phyloP scores from a whole-genome alignment of 2,329 filamentous ascomycete species.

The Aspergillus pseudotamarii region DNA sequence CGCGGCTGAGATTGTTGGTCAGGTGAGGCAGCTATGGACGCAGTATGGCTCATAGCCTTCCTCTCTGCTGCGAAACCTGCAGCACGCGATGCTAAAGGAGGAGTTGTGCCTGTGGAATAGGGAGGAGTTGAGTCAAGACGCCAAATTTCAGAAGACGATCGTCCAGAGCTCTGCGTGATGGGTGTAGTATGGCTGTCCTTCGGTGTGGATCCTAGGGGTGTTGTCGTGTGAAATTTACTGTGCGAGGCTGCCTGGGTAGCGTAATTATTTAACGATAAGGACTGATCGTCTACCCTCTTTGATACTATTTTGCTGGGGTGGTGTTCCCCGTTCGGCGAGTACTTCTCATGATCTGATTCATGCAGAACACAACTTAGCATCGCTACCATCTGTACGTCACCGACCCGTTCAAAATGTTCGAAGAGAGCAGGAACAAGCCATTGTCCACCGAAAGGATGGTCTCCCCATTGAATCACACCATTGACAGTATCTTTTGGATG shows the following conservation, averaged over 20 bases:
- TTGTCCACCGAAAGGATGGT: constrained; percentile 57
- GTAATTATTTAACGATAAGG: constrained; percentile 52
- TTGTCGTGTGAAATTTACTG: constrained; percentile 45
- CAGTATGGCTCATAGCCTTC: constrained; percentile 44
- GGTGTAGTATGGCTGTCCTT: constrained; percentile 35
- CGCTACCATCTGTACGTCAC: constrained; percentile 68
- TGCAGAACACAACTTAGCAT: constrained; percentile 64
- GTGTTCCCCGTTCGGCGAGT: constrained; percentile 28
- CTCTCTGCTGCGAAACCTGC: constrained; percentile 43
- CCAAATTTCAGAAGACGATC: constrained; percentile 56
- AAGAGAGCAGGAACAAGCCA: constrained; percentile 63
- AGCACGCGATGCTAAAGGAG: constrained; percentile 49
- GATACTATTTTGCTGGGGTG: constrained; percentile 21
- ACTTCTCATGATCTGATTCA: constrained; percentile 50
- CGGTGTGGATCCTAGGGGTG: constrained; percentile 36
- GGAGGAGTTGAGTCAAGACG: constrained; percentile 54
- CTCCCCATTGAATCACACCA: constrained; percentile 58
- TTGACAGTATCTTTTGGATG: constrained; percentile 40
- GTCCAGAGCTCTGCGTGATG: constrained; percentile 49
- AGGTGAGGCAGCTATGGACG: constrained; percentile 46
- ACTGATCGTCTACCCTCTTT: constrained; percentile 47
- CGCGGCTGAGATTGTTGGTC: constrained; percentile 43
- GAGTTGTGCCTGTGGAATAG: constrained; percentile 56
- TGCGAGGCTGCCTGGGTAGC: constrained; percentile 45
- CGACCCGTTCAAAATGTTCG: constrained; percentile 60